Conservation (phyloP, 441 rosid genomes). For the Syzygium syzygioides region DNA sequence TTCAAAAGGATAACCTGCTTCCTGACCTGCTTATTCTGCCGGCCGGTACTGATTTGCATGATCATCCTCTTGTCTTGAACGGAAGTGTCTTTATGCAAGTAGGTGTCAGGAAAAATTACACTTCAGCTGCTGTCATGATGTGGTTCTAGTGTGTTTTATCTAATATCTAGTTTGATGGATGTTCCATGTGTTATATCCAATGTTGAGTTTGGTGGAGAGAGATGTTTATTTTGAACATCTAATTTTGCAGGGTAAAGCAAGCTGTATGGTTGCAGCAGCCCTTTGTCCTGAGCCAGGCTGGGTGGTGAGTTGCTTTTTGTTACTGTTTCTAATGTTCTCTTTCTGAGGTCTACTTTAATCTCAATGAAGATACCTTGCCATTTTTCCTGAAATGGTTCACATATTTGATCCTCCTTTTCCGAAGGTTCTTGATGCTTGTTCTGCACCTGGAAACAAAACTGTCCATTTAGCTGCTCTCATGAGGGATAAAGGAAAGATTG, state of each 20-base stretch:
- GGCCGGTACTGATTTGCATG: constrained; percentile 75
- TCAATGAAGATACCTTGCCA: no score
- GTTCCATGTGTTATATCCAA: background rate
- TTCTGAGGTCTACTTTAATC: background rate
- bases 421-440: constrained; percentile 90
- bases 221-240: background rate
- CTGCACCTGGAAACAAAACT: constrained; percentile 99
- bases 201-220: background rate
- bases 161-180: background rate
- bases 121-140: background rate
- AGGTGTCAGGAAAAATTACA: background rate
- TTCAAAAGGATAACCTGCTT: constrained; percentile 64
- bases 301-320: constrained; percentile 38
- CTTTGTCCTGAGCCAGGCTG: constrained; percentile 76
- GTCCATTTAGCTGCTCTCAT: constrained; percentile 89
- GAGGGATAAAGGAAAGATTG: constrained; percentile 70
- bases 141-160: background rate
- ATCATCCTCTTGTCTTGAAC: constrained; percentile 63
- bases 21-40: constrained; percentile 73
- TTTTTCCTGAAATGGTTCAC: background rate
- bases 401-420: background rate
- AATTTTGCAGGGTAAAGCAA: constrained; percentile 73
- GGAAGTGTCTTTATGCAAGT: constrained; percentile 83
- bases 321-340: background rate
- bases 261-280: constrained; percentile 87